phyloP scores from a whole-genome alignment of 805 yeast genomes.

The Barnettozyma populi region DNA sequence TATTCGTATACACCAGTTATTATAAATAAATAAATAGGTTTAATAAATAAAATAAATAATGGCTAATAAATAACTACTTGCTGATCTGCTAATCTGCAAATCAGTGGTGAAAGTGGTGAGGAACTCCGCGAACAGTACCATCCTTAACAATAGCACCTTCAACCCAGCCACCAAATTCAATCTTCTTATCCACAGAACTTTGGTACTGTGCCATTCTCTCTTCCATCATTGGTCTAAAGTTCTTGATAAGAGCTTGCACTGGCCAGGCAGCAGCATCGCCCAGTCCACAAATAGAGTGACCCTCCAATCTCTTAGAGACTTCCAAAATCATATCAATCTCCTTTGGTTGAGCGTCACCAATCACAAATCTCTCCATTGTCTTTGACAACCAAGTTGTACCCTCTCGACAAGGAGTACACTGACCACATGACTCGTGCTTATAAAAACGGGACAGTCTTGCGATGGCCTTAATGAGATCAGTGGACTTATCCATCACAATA shows the following conservation, averaged over 20 bases:
- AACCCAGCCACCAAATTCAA: slow-evolving; percentile 77
- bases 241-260: slow-evolving; percentile 79
- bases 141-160: slow-evolving; percentile 50
- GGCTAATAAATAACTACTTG: slow-evolving; percentile 8
- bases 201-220: slow-evolving; percentile 67
- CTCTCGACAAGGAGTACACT: slow-evolving; percentile 92
- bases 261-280: slow-evolving; percentile 97
- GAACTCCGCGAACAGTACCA: slow-evolving; percentile 61
- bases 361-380: slow-evolving; percentile 77
- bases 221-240: slow-evolving; percentile 77
- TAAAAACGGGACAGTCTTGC: slow-evolving; percentile 81
- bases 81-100: no score
- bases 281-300: slow-evolving; percentile 87
- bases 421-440: slow-evolving; percentile 92
- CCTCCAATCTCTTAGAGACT: slow-evolving; percentile 82
- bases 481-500: slow-evolving; percentile 82
- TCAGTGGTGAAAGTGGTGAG: slow-evolving; percentile 27
- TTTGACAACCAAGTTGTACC: slow-evolving; percentile 83
- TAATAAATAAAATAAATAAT: slow-evolving; percentile 6
- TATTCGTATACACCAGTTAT: not conserved
- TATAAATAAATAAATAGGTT: not conserved
- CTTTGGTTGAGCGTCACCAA: slow-evolving; percentile 73
- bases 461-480: slow-evolving; percentile 80
- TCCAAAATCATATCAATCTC: slow-evolving; percentile 85
- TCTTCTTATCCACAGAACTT: slow-evolving; percentile 27